Evolutionary conservation across 1,284 basidiomycete genomes (phyloP), one percentile per base, ranked within the genome.

Genomic region (Austroboletus niveus): DNA sequence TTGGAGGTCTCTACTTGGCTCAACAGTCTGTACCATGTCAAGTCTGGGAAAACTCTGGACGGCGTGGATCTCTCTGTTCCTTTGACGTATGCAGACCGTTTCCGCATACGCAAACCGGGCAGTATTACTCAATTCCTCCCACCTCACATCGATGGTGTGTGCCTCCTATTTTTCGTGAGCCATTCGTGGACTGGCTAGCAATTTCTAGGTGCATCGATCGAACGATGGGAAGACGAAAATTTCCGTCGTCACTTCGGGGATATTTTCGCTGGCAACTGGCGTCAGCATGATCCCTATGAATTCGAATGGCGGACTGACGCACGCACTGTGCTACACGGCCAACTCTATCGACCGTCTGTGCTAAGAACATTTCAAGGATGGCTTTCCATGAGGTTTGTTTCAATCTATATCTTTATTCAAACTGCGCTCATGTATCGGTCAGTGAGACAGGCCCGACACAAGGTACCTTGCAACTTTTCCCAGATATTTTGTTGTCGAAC

Each of bases 291-390:
- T 67, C 81, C 88, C 3, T 90, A 84, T 59, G 81, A 81, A 34
- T 69, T 89, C 6, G 76, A 77, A 45, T 76, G 78, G 30, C 78
- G 86, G 15, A 70, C 89, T 41, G 68, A 81, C 45, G 85, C 84
- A 3, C 70, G 78, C 24, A 81, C 71, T 32, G 85, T 84, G 20
- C 58, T 88, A 43, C 87, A 88, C 62, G 74, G 78, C 35, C 68
- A 83, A 15, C 76, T 79, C 4, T 78, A 75, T 58, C 83, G 83
- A 73, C 72, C 82, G 8, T 82, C 73, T 34, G 80, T 94, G 5
- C 92, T 93, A 70, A 74, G 91, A 45, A 87, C 89, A 0, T 89
- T 89, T 71, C 92, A 94, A 65, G 89, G 88, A 30, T 87, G 85
- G 85, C 67, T 85, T 22, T 77, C 85, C 2, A 72, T 88, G 69